phyloP scores from a whole-genome alignment of 1,139 yeast species.

The Candida tropicalis region DNA sequence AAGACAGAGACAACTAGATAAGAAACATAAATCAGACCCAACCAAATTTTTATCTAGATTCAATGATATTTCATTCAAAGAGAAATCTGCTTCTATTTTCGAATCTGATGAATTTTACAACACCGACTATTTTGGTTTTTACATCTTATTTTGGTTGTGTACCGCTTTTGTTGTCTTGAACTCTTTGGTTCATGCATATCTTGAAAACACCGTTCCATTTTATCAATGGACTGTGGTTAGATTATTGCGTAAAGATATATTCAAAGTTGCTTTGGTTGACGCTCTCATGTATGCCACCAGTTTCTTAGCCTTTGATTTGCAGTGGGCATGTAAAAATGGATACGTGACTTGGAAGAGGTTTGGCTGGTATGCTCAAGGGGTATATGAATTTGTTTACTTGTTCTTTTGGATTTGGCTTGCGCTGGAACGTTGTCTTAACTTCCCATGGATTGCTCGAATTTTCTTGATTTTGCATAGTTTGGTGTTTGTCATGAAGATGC shows the following conservation, averaged over 20 bases:
- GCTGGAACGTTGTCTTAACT: slow-evolving; percentile 43
- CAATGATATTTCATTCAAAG: slow-evolving; percentile 17
- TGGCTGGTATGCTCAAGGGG: slow-evolving; percentile 64
- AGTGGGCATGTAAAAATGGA: slow-evolving; percentile 45
- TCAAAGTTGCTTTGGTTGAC: slow-evolving; percentile 70
- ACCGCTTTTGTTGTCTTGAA: slow-evolving; percentile 56
- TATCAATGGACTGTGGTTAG: slow-evolving; percentile 52
- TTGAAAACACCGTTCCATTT: slow-evolving; percentile 27
- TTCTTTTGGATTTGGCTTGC: slow-evolving; percentile 56
- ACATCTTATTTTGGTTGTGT: slow-evolving; percentile 68
- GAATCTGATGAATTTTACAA: slow-evolving; percentile 44
- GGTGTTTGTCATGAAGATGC: slow-evolving; percentile 90
- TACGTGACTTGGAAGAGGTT: slow-evolving; percentile 55
- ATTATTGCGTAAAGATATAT: slow-evolving; percentile 55
- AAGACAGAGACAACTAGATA: slow-evolving; percentile 7
- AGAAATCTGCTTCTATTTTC: slow-evolving; percentile 45
- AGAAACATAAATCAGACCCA: slow-evolving; percentile 9
- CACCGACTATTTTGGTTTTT: slow-evolving; percentile 63
- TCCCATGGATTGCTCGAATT: slow-evolving; percentile 88
- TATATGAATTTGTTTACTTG: slow-evolving; percentile 56
- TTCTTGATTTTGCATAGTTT: slow-evolving; percentile 80
- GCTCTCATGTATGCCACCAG: slow-evolving; percentile 65
- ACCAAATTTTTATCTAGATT: slow-evolving; percentile 17
- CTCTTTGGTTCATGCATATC: slow-evolving; percentile 46
- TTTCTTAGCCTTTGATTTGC: slow-evolving; percentile 60